Base-by-base conservation (phyloP, 139 green algal genomes). In the Closterium sp. region DNA sequence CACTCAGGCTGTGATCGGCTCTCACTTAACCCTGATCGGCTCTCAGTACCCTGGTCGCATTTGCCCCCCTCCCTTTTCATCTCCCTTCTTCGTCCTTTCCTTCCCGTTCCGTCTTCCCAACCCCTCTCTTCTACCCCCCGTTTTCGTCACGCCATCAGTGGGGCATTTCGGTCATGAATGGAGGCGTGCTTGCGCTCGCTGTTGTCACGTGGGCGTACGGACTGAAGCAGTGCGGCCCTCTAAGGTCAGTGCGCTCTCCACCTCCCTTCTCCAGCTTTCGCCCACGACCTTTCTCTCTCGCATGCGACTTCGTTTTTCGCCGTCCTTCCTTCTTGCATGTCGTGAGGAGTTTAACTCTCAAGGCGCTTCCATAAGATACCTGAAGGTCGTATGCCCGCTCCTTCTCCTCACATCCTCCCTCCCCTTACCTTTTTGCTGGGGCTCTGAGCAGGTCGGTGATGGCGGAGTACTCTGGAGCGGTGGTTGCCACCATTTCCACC, bases 371-470 rank as follows among this genome's bases (percentile, higher is more conserved):
- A n/a, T n/a, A n/a, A n/a, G n/a, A n/a, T n/a, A n/a, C n/a, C n/a
- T n/a, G n/a, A n/a, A n/a, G n/a, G n/a, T n/a, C n/a, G n/a, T n/a
- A n/a, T n/a, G n/a, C n/a, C n/a, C n/a, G n/a, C 84, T 34, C 33
- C 33, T 5, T 69, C 33, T 8, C 84, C 32, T 6, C 32, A 33
- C 84, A 33, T 4, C 31, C 31, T 87, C 32, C 32, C 21, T 90
- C 7, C n/a, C n/a, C n/a, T n/a, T n/a, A n/a, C n/a, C n/a, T n/a
- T n/a, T n/a, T n/a, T n/a, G n/a, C n/a, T n/a, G n/a, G n/a, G n/a
- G n/a, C n/a, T n/a, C n/a, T n/a, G n/a, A n/a, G n/a, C 89, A 92
- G 89, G 89, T 90, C 89, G 28, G 34, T 92, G 4, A 66, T 92
- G 66, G 89, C 89, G 90, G 89, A 92, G 43, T 92, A 92, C 31